Evolutionary conservation across 2,329 filamentous ascomycete species (phyloP).

Genomic region (Endoconidiophora polonica): DNA sequence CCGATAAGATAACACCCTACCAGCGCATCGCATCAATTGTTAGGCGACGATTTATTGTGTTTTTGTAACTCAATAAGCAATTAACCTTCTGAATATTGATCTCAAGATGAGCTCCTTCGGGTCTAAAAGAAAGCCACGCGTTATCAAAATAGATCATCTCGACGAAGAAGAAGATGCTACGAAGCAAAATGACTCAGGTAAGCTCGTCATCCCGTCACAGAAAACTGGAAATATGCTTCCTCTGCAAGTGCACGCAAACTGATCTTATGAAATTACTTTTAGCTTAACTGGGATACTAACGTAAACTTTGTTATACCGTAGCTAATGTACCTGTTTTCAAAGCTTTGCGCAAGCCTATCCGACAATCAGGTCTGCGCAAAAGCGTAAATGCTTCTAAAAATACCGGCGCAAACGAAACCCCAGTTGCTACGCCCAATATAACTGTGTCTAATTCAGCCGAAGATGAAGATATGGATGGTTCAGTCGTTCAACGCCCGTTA

Average conservation of each 20-base stretch:
- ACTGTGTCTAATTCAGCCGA: too few species aligned
- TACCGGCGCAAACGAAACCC: slow-evolving; percentile 27
- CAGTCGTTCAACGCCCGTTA: slow-evolving; percentile 33
- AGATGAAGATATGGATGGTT: slow-evolving; percentile 19
- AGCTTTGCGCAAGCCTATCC: slow-evolving; percentile 33
- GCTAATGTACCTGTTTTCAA: slow-evolving; percentile 19
- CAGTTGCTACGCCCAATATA: too few species aligned
- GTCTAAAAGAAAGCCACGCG: slow-evolving; percentile 52
- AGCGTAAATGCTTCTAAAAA: slow-evolving; percentile 21
- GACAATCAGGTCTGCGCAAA: slow-evolving; percentile 42
- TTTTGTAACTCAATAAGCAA: too few species aligned
- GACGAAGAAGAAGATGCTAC: slow-evolving; percentile 22
- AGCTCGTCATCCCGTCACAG: not conserved
- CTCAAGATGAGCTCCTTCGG: slow-evolving; percentile 36
- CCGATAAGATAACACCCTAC: slow-evolving; percentile 27
- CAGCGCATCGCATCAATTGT: too few species aligned
- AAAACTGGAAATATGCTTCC: not conserved
- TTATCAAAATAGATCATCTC: slow-evolving; percentile 55
- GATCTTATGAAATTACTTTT: not conserved
- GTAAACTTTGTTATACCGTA: not conserved
- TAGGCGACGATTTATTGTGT: too few species aligned
- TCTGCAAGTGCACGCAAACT: slow-evolving; percentile 1
- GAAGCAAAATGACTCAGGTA: slow-evolving; percentile 6
- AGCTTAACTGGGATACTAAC: slow-evolving; percentile 1
- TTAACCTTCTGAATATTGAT: not conserved